phyloP scores from a whole-genome alignment of 2,329 filamentous ascomycete genomes.

The Aureobasidium sp. region DNA sequence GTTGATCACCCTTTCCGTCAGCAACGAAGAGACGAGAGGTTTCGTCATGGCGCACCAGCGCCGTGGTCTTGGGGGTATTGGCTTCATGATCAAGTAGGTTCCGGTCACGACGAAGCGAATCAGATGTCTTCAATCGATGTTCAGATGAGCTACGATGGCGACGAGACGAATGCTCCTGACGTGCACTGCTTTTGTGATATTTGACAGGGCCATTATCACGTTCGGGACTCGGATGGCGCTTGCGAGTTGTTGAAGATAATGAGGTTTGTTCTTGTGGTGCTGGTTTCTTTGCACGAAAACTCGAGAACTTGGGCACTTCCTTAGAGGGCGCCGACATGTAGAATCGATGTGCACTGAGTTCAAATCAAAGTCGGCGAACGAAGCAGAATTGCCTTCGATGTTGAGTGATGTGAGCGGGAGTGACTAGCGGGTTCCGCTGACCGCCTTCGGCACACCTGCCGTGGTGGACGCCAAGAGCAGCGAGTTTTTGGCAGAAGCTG shows the following conservation, averaged over 20 bases:
- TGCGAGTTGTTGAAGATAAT: neutral
- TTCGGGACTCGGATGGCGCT: neutral
- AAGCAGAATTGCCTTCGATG: neutral
- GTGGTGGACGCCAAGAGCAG: neutral
- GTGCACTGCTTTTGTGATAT: neutral
- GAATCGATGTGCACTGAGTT: neutral
- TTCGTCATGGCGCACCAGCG: neutral
- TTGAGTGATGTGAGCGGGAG: too few species aligned
- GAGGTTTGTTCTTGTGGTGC: neutral
- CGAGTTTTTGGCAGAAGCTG: conserved; percentile 11
- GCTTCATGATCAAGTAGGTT: neutral
- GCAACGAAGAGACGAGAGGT: conserved; percentile 43
- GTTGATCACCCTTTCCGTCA: conserved; percentile 67
- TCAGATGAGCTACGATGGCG: neutral
- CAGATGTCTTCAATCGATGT: neutral
- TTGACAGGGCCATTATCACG: neutral
- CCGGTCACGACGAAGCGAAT: neutral
- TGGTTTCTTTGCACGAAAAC: conserved; percentile 40
- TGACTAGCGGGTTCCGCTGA: neutral
- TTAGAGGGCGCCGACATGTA: conserved; percentile 11
- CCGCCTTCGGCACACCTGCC: neutral
- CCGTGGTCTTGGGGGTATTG: too few species aligned
- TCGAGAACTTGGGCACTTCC: conserved; percentile 60
- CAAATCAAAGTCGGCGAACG: neutral
- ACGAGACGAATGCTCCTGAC: neutral